phyloP scores from a whole-genome alignment of 495 filamentous ascomycete genomes.

The Xylaria telfairii region DNA sequence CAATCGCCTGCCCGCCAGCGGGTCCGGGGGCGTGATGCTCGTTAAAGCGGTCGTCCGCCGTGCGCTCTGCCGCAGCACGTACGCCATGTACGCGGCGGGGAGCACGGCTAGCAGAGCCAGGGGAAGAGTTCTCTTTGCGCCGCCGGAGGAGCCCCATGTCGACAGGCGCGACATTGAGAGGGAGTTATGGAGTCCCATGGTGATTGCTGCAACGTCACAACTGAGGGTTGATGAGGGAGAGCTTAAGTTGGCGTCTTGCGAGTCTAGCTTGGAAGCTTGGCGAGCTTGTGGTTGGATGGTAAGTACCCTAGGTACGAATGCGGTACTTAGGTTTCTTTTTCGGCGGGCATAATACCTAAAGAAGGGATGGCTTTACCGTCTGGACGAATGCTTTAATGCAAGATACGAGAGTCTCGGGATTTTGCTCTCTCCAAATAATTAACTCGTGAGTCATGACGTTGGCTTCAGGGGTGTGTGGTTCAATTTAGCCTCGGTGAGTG shows the following conservation, averaged over 20 bases:
- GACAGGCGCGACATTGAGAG: neutral
- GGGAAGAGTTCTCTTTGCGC: conserved; percentile 5
- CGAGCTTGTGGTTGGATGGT: neutral
- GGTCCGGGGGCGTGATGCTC: conserved; percentile 27
- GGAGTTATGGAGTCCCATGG: conserved; percentile 5
- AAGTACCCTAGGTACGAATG: neutral
- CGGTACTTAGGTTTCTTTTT: neutral
- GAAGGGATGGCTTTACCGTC: neutral
- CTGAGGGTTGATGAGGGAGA: neutral
- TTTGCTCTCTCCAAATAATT: neutral
- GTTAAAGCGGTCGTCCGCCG: conserved; percentile 10
- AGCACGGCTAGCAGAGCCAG: conserved; percentile 25
- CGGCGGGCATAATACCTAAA: neutral
- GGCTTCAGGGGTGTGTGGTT: neutral
- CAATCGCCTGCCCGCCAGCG: neutral
- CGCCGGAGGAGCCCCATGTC: neutral
- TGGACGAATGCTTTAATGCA: no score
- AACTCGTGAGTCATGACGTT: neutral
- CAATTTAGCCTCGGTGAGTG: neutral
- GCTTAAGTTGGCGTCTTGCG: neutral
- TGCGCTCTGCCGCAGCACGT: conserved; percentile 20
- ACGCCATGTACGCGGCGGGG: conserved; percentile 23
- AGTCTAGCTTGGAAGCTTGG: neutral
- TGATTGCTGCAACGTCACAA: no score
- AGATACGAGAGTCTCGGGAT: neutral